These are phyloP conservation scores for Tuber aestivum DNA, from an alignment of 495 filamentous ascomycete genomes.

Conservation along the genomic window DNA sequence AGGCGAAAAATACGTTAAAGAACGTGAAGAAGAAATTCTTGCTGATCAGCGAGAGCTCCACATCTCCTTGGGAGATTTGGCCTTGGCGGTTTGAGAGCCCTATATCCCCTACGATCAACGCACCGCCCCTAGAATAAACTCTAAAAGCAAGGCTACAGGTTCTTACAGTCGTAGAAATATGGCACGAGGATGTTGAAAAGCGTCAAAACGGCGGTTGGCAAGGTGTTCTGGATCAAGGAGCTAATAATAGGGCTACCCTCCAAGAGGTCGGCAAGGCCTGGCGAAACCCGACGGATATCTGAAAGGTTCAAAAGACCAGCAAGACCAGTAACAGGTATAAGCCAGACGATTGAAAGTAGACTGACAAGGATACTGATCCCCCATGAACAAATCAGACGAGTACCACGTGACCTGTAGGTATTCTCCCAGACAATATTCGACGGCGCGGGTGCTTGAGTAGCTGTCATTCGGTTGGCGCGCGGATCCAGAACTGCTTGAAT, in stretches of 20 bases:
- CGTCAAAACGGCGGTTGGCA: constrained; percentile 78
- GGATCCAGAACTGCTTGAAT: constrained; percentile 89
- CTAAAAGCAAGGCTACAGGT: background rate
- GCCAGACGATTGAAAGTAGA: constrained; percentile 82
- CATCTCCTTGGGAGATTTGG: constrained; percentile 86
- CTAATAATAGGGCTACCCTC: constrained; percentile 58
- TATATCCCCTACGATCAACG: constrained; percentile 36
- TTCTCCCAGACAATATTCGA: constrained; percentile 89
- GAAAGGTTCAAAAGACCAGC: constrained; percentile 71
- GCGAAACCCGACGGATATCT: constrained; percentile 66
- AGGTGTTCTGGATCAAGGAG: constrained; percentile 75
- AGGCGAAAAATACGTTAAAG: constrained; percentile 96
- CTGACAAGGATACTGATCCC: constrained; percentile 72
- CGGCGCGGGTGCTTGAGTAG: constrained; percentile 78
- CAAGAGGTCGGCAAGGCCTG: constrained; percentile 62
- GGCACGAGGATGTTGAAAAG: constrained; percentile 83
- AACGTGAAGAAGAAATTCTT: constrained; percentile 99
- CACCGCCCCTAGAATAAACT: background rate
- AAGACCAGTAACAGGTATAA: constrained; percentile 72
- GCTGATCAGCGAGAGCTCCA: constrained; percentile 90
- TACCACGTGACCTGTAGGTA: constrained; percentile 73
- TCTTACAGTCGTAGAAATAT: constrained; percentile 81
- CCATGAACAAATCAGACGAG: constrained; percentile 71
- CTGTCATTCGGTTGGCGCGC: constrained; percentile 73
- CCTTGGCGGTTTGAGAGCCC: constrained; percentile 81